Base-by-base conservation (phyloP, 2,329 filamentous ascomycete species). In the Delphinella strobiligena region DNA sequence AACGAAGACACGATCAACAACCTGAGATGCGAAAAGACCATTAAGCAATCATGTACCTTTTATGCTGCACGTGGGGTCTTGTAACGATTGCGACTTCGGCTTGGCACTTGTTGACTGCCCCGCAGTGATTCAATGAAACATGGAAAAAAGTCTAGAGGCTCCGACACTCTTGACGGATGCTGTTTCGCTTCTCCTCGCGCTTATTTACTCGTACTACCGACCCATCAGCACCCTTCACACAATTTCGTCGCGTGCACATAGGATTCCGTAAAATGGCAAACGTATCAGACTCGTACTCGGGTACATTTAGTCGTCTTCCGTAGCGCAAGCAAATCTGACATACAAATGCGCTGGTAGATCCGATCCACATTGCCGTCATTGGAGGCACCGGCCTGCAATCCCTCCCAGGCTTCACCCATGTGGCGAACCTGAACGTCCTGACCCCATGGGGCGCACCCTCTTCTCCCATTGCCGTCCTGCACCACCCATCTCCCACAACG, bases 371-470 rank as follows among this genome's bases (percentile, higher is more conserved):
- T 41, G 67, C 66, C 47, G 66, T 71, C 33, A 70, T 71, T 41
- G 67, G 67, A 54, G 91, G 91, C 53, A 98, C 91, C 30, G 91
- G 91, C 40, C 81, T 98, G 47, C 78, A 82, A 60, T 79, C 85
- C 51, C 81, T 98, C 49, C 80, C 86, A 19, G 80, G 82, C 62
- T 96, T 91, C 70, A 80, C 77, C 15, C 83, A 86, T 54, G 80
- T 93, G 46, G 88, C 89, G 18, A 74, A 74, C 19, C 67, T 98
- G 51, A 79, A 78, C 52, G 69, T 84, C 40, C 61, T 69, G 30
- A 98, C 91, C 8, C 91, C 91, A 22, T 98, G 91, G 91, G 91
- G 91, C 53, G 61, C 68, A 38, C 84, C 91, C 3, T 80, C 76
- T 30, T 78, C 75, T 1, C 75, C 77, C 16, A 89, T 98, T 64